Conservation (phyloP, 2,329 filamentous ascomycete genomes). For the Colletotrichum filicis region DNA sequence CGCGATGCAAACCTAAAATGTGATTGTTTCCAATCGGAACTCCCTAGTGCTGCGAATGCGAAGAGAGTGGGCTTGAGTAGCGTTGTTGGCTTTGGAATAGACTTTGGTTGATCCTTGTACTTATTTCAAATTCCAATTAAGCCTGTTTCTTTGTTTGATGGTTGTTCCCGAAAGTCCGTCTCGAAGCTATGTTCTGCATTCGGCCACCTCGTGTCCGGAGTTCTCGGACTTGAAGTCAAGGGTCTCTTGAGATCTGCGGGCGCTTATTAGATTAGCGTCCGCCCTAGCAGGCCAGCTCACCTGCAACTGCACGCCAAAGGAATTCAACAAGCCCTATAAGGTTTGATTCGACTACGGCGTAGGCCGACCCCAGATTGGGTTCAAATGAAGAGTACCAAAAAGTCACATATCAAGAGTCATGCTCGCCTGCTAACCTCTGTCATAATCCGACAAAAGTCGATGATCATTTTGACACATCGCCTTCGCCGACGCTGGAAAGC, state of each 20-base stretch:
- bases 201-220: constrained; percentile 2
- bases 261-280: background rate
- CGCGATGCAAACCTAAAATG: background rate
- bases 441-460: background rate
- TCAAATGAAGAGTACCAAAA: too few relatives aligned
- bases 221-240: background rate
- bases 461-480: background rate
- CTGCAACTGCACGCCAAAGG: too few relatives aligned
- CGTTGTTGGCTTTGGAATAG: background rate
- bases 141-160: background rate
- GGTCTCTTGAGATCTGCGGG: background rate
- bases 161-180: background rate
- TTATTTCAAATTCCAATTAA: background rate
- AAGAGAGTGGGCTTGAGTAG: background rate
- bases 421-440: background rate
- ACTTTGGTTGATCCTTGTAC: constrained; percentile 4
- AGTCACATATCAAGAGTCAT: background rate
- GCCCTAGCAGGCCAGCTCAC: too few relatives aligned
- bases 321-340: too few relatives aligned
- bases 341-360: background rate
- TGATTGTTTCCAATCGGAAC: background rate
- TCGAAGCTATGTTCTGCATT: background rate
- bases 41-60: background rate
- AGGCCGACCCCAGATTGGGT: background rate
- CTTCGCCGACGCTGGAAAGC: background rate